Evolutionary conservation across 306 rosid species (phyloP).

Genomic region (Begonia peltatifolia): DNA sequence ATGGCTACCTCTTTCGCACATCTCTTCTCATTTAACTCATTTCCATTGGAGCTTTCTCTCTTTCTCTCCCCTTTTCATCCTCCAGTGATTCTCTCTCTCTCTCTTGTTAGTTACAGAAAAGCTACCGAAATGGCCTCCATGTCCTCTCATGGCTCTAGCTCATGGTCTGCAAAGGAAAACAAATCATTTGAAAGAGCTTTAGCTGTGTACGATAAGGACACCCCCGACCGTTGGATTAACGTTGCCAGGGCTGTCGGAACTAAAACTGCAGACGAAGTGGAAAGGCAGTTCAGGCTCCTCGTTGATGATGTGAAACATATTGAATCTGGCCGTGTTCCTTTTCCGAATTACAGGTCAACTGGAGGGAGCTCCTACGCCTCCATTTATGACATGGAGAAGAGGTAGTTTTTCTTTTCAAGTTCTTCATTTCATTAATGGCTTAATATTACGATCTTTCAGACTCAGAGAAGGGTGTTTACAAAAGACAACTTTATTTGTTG

Average conservation of each 20-base stretch:
- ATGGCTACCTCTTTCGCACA: neutral
- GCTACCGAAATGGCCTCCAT: constrained; percentile 3
- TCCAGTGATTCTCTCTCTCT: neutral
- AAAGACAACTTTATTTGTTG: no score
- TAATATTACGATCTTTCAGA: no score
- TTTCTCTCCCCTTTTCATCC: neutral
- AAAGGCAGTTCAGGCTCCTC: constrained; percentile 22
- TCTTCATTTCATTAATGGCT: no score
- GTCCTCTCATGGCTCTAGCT: constrained; percentile 4
- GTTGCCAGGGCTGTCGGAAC: constrained; percentile 26
- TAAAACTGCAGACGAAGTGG: constrained; percentile 26
- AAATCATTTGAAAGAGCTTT: constrained; percentile 25
- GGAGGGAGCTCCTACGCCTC: no score
- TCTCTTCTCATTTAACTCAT: neutral
- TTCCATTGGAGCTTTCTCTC: neutral
- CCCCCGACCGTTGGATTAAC: constrained; percentile 31
- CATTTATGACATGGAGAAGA: constrained; percentile 3
- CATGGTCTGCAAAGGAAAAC: constrained; percentile 28
- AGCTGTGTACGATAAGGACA: constrained; percentile 27
- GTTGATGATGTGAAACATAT: constrained; percentile 22
- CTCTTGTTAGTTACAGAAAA: no score
- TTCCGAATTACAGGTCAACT: constrained; percentile 17
- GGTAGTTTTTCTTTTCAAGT: neutral
- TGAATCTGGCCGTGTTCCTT: constrained; percentile 27
- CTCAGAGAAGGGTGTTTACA: no score